Evolutionary conservation across 768 basidiomycete species (phyloP).

Genomic region (Suillus ampliporus): DNA sequence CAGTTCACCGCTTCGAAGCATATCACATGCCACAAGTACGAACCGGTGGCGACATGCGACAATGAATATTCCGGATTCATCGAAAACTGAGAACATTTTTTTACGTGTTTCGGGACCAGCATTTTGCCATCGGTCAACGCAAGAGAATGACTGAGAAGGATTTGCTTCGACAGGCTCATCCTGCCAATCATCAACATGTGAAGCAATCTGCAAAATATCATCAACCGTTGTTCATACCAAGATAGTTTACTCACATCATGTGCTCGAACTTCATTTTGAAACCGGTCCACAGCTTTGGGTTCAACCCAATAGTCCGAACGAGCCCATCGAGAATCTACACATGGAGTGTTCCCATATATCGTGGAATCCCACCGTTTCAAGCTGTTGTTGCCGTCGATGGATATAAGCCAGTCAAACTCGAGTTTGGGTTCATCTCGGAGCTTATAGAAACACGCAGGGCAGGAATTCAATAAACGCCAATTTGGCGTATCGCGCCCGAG

Average conservation of each 20-base stretch:
- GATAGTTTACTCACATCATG: background rate
- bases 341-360: background rate
- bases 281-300: constrained; percentile 2
- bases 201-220: constrained; percentile 1
- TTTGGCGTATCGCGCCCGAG: background rate
- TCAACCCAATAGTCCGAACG: constrained; percentile 3
- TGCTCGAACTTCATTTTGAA: constrained; percentile 8
- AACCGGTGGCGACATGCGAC: constrained; percentile 15
- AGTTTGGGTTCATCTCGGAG: constrained; percentile 13
- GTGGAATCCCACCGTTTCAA: constrained; percentile 7
- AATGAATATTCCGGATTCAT: background rate
- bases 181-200: background rate
- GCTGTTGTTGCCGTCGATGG: constrained; percentile 21
- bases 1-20: constrained; percentile 25
- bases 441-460: constrained; percentile 19
- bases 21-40: constrained; percentile 14
- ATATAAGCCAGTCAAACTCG: constrained; percentile 1
- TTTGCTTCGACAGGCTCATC: background rate
- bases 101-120: constrained; percentile 1
- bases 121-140: constrained; percentile 16
- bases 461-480: constrained; percentile 17
- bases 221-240: background rate
- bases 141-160: constrained; percentile 5
- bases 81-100: constrained; percentile 10
- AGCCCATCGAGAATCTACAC: background rate